Evolutionary conservation across 2,329 filamentous ascomycete species (phyloP).

Genomic region (Berkeleyomyces rouxiae): DNA sequence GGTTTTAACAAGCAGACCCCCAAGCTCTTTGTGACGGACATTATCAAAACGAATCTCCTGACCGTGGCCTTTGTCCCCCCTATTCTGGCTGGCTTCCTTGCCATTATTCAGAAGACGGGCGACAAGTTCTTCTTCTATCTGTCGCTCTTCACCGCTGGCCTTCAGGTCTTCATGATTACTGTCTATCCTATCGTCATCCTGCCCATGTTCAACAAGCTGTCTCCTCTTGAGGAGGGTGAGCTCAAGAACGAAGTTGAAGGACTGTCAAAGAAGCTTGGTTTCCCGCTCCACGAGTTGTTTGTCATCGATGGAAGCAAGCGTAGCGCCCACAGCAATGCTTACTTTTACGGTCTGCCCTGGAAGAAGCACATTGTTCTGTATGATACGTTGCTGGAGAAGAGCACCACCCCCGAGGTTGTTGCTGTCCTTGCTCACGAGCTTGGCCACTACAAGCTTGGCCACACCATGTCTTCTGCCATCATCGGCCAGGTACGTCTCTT

Average conservation of each 20-base stretch:
- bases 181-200: constrained; percentile 91
- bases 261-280: constrained; percentile 68
- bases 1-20: constrained; percentile 98
- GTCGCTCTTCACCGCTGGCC: constrained; percentile 76
- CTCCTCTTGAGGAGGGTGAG: constrained; percentile 69
- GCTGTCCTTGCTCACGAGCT: constrained; percentile 91
- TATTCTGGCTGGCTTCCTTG: constrained; percentile 78
- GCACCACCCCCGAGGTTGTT: constrained; percentile 76
- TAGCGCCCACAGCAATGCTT: constrained; percentile 75
- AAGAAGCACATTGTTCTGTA: constrained; percentile 99
- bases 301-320: constrained; percentile 88
- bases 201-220: constrained; percentile 95
- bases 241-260: constrained; percentile 79
- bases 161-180: constrained; percentile 90
- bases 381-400: constrained; percentile 94
- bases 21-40: constrained; percentile 72
- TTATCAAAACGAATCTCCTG: constrained; percentile 79
- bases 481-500: constrained; percentile 61
- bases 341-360: constrained; percentile 96
- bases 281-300: constrained; percentile 82
- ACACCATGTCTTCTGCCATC: constrained; percentile 42
- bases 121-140: constrained; percentile 96
- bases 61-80: constrained; percentile 67
- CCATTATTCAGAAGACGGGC: constrained; percentile 88
- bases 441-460: constrained; percentile 90